Evolutionary conservation across 1,284 basidiomycete genomes (phyloP).

Genomic region (Ustilago esculenta): DNA sequence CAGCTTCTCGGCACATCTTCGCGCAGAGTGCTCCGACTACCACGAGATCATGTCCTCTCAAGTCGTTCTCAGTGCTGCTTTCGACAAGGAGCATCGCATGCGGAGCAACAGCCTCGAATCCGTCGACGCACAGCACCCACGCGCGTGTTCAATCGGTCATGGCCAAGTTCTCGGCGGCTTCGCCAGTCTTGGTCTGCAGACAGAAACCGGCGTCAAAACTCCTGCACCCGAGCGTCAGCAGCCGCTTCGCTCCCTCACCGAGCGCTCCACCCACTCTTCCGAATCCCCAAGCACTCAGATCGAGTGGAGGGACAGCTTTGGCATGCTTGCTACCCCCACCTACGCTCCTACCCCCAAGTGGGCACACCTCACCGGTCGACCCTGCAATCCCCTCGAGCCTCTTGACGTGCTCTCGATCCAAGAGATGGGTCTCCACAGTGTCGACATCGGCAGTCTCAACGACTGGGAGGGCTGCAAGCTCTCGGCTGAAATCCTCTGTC

Average conservation of each 20-base stretch:
- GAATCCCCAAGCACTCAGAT: conserved; percentile 25
- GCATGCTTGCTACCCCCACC: neutral
- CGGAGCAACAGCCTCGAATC: conserved; percentile 2
- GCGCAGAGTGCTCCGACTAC: conserved; percentile 52
- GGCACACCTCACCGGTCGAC: conserved; percentile 27
- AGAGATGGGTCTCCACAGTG: conserved; percentile 59
- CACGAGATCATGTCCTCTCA: conserved; percentile 53
- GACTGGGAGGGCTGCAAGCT: conserved; percentile 59
- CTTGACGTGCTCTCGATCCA: conserved; percentile 60
- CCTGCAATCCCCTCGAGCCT: conserved; percentile 46
- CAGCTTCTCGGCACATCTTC: conserved; percentile 56
- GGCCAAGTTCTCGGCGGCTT: conserved; percentile 44
- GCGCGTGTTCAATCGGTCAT: conserved; percentile 24
- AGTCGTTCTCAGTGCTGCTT: conserved; percentile 34
- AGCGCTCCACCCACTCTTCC: conserved; percentile 25
- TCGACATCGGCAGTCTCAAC: conserved; percentile 56
- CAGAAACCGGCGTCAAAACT: conserved; percentile 6
- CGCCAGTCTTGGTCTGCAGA: conserved; percentile 38
- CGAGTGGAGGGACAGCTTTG: conserved; percentile 44
- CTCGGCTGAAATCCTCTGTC: conserved; percentile 45
- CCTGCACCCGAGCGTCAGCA: conserved; percentile 6
- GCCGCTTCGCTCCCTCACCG: conserved; percentile 17
- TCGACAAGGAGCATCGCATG: conserved; percentile 12
- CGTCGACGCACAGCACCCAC: conserved; percentile 2
- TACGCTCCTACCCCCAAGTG: conserved; percentile 15